These are phyloP conservation scores for Fraxinus sp. DNA, from an alignment of 305 asterid species.

Conservation along the genomic window DNA sequence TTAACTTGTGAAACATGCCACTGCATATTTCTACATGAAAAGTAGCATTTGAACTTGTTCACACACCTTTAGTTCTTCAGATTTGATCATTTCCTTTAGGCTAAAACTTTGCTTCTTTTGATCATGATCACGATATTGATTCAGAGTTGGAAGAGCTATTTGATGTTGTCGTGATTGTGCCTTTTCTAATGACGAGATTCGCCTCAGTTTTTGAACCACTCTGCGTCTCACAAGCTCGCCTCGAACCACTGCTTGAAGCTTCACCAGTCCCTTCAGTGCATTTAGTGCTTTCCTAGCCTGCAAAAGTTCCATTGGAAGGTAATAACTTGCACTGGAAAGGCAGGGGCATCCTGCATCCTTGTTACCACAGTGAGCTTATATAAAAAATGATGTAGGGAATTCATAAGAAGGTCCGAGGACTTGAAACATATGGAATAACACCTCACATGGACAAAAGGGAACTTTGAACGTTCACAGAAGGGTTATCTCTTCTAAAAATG, in stretches of 20 bases:
- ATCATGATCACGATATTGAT: slow-evolving; percentile 38
- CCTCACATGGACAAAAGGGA: neutral
- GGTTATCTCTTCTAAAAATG: neutral
- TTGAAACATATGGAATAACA: neutral
- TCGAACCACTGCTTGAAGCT: slow-evolving; percentile 79
- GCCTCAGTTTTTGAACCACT: slow-evolving; percentile 28
- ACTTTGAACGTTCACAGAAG: neutral
- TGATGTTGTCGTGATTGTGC: slow-evolving; percentile 31
- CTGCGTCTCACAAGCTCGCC: slow-evolving; percentile 67
- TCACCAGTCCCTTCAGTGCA: slow-evolving; percentile 79
- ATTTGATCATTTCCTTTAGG: slow-evolving; percentile 34
- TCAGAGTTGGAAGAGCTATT: slow-evolving; percentile 41
- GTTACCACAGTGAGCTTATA: neutral
- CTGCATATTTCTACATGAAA: neutral
- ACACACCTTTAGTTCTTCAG: slow-evolving; percentile 50
- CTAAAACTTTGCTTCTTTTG: slow-evolving; percentile 44
- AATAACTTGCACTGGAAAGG: neutral
- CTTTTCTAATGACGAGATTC: slow-evolving; percentile 26
- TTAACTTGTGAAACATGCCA: neutral
- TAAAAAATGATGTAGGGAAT: neutral
- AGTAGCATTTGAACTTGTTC: neutral
- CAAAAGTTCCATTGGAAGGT: slow-evolving; percentile 16
- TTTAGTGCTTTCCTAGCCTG: slow-evolving; percentile 81
- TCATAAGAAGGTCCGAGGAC: neutral
- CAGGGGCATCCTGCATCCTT: neutral